Base-by-base conservation (phyloP, 768 basidiomycete genomes). In the Leccinum boreale region DNA sequence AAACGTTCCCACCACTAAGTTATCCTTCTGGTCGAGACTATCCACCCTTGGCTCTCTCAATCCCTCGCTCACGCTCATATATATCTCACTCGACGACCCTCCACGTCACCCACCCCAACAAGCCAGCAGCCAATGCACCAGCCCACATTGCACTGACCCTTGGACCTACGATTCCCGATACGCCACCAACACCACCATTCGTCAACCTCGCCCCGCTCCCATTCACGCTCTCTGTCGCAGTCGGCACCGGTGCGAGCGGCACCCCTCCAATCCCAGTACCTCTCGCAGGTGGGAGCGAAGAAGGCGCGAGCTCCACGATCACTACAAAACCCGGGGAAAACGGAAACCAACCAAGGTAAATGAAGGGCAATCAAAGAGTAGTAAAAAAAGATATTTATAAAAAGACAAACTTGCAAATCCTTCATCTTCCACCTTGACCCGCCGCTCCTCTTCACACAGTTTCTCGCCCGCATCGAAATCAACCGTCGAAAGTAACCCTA, bases 401-500 rank as follows among this genome's bases (percentile, higher is more conserved):
- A 2, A 2, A 23, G 12, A 66, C 65, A 11, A 31, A 70, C 76
- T 50, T 56, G 75, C 58, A 70, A 74, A 53, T 56, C 73, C 67
- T 14, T 44, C 29, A 26, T 60, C 66, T 5, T 58, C 65, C 33
- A 21, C 48, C 14, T 77, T 74, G 62, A 77, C 80, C 7, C 53
- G 48, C 19, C 65, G 64, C 8, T 81, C 65, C 14, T 74, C 79
- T 2, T 67, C 62, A 31, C 72, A 66, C 10, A 82, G 64, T 17
- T 59, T 60, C 24, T 75, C 74, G 2, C 66, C 75, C 1, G 85
- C 85, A 60, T 87, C 78, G 3, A 62, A 11, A 1, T 87, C 85
- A 1, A 90, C 84, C 0, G 87, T 90, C 15, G 89, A 90, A 47
- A 86, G 73, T 33, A 92, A 77, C 10, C 89, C 90, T 45, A 91